Percentiles rank a stretch among this genome's conserved stretches.
These are phyloP conservation scores for Melaleuca quinquenervia DNA, from an alignment of 345 rosid genomes.

Conservation along the genomic window DNA sequence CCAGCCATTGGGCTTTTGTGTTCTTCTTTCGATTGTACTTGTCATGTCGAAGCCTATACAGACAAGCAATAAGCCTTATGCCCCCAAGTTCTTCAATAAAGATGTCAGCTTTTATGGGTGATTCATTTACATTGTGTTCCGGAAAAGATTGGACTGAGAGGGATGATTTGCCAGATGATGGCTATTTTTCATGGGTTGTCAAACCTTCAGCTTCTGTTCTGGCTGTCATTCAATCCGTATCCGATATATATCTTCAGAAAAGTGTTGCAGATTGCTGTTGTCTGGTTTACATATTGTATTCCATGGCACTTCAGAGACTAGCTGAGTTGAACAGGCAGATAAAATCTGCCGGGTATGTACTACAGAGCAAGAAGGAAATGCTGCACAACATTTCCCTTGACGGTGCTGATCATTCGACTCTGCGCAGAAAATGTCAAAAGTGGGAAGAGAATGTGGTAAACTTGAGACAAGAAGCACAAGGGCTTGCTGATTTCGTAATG, in stretches of 20 bases:
- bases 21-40: conserved; percentile 63
- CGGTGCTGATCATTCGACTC: conserved; percentile 9
- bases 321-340: conserved; percentile 74
- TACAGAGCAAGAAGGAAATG: conserved; percentile 26
- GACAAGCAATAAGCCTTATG: conserved; percentile 64
- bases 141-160: conserved; percentile 61
- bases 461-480: conserved; percentile 59
- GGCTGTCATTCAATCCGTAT: conserved; percentile 41
- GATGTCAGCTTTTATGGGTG: conserved; percentile 42
- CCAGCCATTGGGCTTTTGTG: conserved; percentile 45
- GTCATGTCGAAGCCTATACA: conserved; percentile 58
- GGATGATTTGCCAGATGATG: conserved; percentile 45
- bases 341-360: conserved; percentile 52
- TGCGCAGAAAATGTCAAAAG: conserved; percentile 22
- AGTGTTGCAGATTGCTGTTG: conserved; percentile 34
- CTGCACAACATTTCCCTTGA: conserved; percentile 30
- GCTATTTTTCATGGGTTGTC: conserved; percentile 71
- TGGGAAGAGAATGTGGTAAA: conserved; percentile 29
- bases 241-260: conserved; percentile 28
- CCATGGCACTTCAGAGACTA: conserved; percentile 73
- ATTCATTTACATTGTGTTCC: conserved; percentile 31
- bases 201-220: conserved; percentile 60
- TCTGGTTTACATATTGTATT: conserved; percentile 45
- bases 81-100: conserved; percentile 43
- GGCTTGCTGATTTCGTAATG: conserved; percentile 53